These are phyloP conservation scores for Moringa oleifera DNA, from an alignment of 345 rosid genomes.

Conservation along the genomic window DNA sequence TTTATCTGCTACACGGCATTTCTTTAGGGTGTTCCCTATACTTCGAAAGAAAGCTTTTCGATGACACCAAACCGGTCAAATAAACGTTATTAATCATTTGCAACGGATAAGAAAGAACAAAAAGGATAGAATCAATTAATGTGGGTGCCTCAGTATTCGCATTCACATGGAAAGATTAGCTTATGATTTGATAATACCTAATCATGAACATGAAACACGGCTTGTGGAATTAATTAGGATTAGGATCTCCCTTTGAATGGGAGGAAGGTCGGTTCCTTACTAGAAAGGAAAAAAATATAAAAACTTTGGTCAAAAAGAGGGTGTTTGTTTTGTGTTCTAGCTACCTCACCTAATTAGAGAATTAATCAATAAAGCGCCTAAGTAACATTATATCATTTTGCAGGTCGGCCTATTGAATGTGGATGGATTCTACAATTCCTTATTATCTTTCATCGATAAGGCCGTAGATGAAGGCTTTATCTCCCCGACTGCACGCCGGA, in stretches of 20 bases:
- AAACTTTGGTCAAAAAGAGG: constrained; percentile 18
- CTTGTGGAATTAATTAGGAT: constrained; percentile 6
- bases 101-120: neutral
- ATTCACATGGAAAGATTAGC: constrained; percentile 47
- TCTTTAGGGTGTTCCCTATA: neutral
- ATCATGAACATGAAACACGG: constrained; percentile 16
- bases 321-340: constrained; percentile 3
- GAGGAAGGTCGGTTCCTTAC: constrained; percentile 12
- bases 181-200: constrained; percentile 18
- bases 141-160: constrained; percentile 34
- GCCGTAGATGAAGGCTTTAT: constrained; percentile 97
- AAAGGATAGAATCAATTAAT: constrained; percentile 30
- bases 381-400: constrained; percentile 1
- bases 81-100: neutral
- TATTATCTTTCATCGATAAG: constrained; percentile 76
- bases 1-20: constrained; percentile 17
- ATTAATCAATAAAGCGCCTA: neutral
- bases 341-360: constrained; percentile 1
- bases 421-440: constrained; percentile 85
- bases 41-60: constrained; percentile 4
- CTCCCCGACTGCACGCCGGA: constrained; percentile 76
- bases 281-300: neutral
- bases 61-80: constrained; percentile 14
- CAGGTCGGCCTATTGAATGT: constrained; percentile 97
- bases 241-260: constrained; percentile 23